Percentiles rank a stretch among this genome's conserved stretches.
These are phyloP conservation scores for Aureobasidium sp. DNA, from an alignment of 2,329 filamentous ascomycete genomes.

Conservation along the genomic window DNA sequence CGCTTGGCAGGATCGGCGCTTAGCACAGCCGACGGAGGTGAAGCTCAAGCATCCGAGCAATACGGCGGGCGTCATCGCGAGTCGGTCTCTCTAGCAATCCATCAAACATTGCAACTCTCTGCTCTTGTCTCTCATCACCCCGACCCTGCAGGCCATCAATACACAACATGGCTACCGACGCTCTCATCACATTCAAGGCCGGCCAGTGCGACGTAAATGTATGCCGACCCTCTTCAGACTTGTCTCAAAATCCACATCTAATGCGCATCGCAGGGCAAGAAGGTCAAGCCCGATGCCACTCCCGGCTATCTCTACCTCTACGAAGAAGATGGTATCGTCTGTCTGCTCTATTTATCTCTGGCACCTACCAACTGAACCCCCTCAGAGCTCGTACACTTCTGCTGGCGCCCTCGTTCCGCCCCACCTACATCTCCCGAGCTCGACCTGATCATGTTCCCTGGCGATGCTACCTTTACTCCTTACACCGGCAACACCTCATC, in stretches of 20 bases:
- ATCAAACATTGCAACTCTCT: not conserved
- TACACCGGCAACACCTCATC: conserved; percentile 41
- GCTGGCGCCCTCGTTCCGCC: conserved; percentile 78
- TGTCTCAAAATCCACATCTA: not conserved
- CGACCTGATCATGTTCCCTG: conserved; percentile 88
- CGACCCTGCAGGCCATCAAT: not conserved
- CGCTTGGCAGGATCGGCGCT: conserved; percentile 4
- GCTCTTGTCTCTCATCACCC: not conserved
- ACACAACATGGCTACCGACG: conserved; percentile 65
- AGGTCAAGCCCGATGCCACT: conserved; percentile 63
- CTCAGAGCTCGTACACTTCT: conserved; percentile 84
- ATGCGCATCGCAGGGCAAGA: conserved; percentile 40
- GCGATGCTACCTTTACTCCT: conserved; percentile 77
- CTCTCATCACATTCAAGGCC: conserved; percentile 94
- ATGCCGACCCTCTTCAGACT: conserved; percentile 30
- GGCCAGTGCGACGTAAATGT: conserved; percentile 82
- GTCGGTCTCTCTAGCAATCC: not conserved
- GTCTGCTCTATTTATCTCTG: conserved; percentile 10
- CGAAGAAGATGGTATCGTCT: conserved; percentile 66
- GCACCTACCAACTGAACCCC: conserved; percentile 1
- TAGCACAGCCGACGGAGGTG: not conserved
- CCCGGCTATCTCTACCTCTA: conserved; percentile 90
- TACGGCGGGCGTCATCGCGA: not conserved
- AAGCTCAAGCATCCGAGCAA: not conserved
- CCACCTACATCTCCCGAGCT: conserved; percentile 66